Conservation (phyloP, 768 basidiomycete species). For the Suillus ampliporus region DNA sequence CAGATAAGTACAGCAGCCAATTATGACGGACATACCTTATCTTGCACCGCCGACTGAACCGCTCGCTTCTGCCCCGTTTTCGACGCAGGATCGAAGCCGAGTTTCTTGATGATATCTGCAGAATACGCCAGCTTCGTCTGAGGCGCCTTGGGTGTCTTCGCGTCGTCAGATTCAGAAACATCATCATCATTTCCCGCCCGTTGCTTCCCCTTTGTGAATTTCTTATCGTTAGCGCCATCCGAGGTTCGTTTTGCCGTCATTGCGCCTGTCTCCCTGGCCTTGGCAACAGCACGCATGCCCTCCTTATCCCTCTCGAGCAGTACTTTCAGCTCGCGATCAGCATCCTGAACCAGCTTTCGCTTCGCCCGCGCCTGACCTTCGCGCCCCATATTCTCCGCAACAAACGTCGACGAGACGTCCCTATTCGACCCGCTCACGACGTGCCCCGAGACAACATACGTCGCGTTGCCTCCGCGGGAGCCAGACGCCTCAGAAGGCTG, state of each 20-base stretch:
- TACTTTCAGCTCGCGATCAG: constrained; percentile 63
- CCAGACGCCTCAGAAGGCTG: constrained; percentile 52
- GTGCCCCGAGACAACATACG: constrained; percentile 85
- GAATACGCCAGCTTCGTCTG: constrained; percentile 59
- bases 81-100: constrained; percentile 81
- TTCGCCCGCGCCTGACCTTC: constrained; percentile 80
- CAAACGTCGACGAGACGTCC: constrained; percentile 47
- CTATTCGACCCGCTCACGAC: constrained; percentile 57
- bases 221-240: constrained; percentile 21
- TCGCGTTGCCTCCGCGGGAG: constrained; percentile 46
- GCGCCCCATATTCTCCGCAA: constrained; percentile 76
- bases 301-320: constrained; percentile 70
- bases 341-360: constrained; percentile 62
- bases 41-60: constrained; percentile 49
- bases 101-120: constrained; percentile 65
- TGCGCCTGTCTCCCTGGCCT: constrained; percentile 55
- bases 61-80: constrained; percentile 54
- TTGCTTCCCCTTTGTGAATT: constrained; percentile 15
- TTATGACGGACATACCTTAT: constrained; percentile 54
- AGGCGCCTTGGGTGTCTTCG: constrained; percentile 11
- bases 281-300: constrained; percentile 68
- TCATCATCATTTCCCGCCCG: constrained; percentile 23
- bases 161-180: constrained; percentile 23
- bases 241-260: constrained; percentile 29
- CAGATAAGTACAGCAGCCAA: not conserved